Percentiles rank a stretch among this genome's conserved stretches.
Evolutionary conservation across 2,329 filamentous ascomycete genomes (phyloP).

Genomic region (Ophiostoma ulmi): DNA sequence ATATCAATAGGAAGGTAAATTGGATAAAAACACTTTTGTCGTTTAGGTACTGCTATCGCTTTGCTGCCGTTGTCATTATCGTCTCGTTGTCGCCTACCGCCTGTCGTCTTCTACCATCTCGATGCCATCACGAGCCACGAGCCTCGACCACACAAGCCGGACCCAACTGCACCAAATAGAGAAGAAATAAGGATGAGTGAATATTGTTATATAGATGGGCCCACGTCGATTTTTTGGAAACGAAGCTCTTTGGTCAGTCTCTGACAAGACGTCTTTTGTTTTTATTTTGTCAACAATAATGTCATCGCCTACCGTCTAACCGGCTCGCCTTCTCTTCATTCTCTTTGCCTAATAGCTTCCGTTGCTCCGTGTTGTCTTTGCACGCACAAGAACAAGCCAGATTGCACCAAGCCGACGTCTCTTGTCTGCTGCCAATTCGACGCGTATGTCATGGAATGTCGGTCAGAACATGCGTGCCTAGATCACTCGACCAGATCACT

Average conservation of each 20-base stretch:
- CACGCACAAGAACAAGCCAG: too few species aligned
- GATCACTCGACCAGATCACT: not conserved
- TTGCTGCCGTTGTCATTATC: too few species aligned
- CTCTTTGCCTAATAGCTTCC: not conserved
- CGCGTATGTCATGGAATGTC: too few species aligned
- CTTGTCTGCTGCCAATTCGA: too few species aligned
- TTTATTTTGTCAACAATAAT: not conserved
- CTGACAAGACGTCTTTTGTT: not conserved
- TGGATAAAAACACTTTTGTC: not conserved
- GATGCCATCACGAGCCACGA: too few species aligned
- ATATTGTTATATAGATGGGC: not conserved
- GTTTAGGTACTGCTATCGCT: too few species aligned
- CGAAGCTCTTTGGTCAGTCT: conserved; percentile 7
- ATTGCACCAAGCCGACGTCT: too few species aligned
- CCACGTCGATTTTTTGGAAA: not conserved
- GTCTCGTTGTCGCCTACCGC: too few species aligned
- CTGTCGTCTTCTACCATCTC: too few species aligned
- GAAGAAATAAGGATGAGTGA: not conserved
- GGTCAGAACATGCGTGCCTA: too few species aligned
- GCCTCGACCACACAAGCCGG: not conserved
- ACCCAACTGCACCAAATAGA: not conserved
- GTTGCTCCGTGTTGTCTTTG: too few species aligned
- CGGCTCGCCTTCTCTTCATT: not conserved
- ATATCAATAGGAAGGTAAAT: too few species aligned
- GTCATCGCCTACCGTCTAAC: not conserved